A percentile compares a stretch with the other conserved stretches of the same genome.
Evolutionary conservation across 1,284 basidiomycete species (phyloP).

Genomic region (Moniliella sp.): DNA sequence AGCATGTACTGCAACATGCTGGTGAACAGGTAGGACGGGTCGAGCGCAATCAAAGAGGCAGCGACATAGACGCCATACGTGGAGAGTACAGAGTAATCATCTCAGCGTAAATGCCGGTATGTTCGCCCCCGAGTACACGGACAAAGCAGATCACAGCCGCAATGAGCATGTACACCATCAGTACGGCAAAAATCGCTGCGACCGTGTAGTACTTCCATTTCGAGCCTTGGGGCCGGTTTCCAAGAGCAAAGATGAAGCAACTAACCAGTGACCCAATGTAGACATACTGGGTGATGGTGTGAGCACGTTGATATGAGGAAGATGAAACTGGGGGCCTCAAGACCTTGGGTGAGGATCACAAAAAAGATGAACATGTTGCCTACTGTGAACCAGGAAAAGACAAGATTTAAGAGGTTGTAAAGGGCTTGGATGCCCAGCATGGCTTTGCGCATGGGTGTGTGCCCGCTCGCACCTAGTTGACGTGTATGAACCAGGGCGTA

Average conservation of each 20-base stretch:
- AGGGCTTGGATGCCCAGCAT: constrained; percentile 56
- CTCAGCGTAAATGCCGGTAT: constrained; percentile 43
- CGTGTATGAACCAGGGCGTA: constrained; percentile 46
- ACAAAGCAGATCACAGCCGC: constrained; percentile 21
- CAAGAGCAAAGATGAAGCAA: constrained; percentile 85
- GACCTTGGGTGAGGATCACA: constrained; percentile 66
- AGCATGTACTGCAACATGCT: constrained; percentile 81
- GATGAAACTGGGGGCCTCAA: constrained; percentile 52
- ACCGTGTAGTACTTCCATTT: constrained; percentile 65
- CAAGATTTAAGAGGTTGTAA: constrained; percentile 68
- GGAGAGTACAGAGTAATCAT: constrained; percentile 60
- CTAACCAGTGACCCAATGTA: constrained; percentile 64
- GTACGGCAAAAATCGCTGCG: constrained; percentile 51
- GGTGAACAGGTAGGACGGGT: constrained; percentile 76
- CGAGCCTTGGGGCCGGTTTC: constrained; percentile 76
- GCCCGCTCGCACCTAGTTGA: constrained; percentile 64
- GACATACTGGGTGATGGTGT: constrained; percentile 58
- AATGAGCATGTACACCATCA: constrained; percentile 53
- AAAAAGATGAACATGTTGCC: constrained; percentile 93
- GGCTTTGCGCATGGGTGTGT: constrained; percentile 55
- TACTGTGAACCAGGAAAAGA: constrained; percentile 71
- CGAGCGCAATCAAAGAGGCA: constrained; percentile 55
- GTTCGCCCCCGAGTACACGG: constrained; percentile 28
- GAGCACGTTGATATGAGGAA: constrained; percentile 51
- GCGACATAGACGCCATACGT: constrained; percentile 48